Conservation (phyloP, 2,329 filamentous ascomycete genomes). For the Didymellaceae sp. region DNA sequence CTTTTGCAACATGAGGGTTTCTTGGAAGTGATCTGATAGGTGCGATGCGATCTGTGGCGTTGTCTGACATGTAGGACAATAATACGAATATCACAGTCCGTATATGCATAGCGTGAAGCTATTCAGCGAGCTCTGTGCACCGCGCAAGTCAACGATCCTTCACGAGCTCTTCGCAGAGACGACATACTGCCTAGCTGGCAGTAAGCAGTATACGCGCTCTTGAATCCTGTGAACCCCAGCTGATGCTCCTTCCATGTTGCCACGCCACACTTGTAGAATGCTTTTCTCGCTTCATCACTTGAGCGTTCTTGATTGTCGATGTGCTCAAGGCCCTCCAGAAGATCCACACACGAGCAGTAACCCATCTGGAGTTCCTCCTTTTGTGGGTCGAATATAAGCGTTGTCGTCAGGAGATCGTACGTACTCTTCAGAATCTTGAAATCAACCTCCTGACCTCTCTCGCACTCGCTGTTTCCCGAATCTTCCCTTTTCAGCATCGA, state of each 20-base stretch:
- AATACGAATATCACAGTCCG: too few species aligned
- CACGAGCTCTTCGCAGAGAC: neutral
- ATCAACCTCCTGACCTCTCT: slow-evolving; percentile 1
- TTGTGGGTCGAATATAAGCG: neutral
- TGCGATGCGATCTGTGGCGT: too few species aligned
- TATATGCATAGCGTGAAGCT: too few species aligned
- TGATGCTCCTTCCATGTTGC: slow-evolving; percentile 14
- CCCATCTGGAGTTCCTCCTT: neutral
- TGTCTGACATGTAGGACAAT: too few species aligned
- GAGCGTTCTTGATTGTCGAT: neutral
- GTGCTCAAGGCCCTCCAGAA: neutral
- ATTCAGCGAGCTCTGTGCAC: neutral
- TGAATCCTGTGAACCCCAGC: slow-evolving; percentile 4
- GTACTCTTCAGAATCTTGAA: slow-evolving; percentile 3
- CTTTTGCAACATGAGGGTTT: too few species aligned
- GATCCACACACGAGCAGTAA: slow-evolving; percentile 6
- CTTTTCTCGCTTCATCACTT: neutral
- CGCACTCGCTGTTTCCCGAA: neutral
- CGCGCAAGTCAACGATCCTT: slow-evolving; percentile 1
- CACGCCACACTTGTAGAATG: slow-evolving; percentile 8
- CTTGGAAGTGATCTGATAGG: too few species aligned
- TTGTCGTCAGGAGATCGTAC: neutral
- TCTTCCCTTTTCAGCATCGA: slow-evolving; percentile 20
- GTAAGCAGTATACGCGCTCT: slow-evolving; percentile 10
- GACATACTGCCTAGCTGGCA: slow-evolving; percentile 4